These are phyloP conservation scores for Boletus vermiculosoides DNA, from an alignment of 768 basidiomycete species.

Conservation along the genomic window DNA sequence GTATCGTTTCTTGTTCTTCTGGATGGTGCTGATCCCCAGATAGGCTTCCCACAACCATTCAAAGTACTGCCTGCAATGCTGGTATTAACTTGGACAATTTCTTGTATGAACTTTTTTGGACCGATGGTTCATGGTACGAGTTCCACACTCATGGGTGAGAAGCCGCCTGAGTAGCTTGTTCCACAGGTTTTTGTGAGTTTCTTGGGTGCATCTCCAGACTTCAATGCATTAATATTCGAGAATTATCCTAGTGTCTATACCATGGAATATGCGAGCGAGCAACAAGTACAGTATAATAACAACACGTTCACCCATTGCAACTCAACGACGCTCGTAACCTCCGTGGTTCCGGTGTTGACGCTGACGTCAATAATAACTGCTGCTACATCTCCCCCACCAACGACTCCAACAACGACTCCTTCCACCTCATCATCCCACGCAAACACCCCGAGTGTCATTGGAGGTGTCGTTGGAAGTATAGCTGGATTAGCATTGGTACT, in stretches of 20 bases:
- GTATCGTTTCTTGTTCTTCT: neutral
- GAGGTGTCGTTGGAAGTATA: neutral
- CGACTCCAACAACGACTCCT: neutral
- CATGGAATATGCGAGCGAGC: neutral
- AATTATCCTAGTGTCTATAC: neutral
- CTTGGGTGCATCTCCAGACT: neutral
- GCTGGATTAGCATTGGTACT: neutral
- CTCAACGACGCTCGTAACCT: neutral
- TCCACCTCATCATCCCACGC: neutral
- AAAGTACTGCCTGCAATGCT: constrained; percentile 21
- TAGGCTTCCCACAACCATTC: constrained; percentile 23
- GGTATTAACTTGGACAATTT: constrained; percentile 19
- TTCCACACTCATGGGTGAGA: neutral
- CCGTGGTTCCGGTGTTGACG: neutral
- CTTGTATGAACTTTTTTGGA: neutral
- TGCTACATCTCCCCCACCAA: neutral
- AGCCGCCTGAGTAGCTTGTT: neutral
- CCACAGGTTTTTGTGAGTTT: constrained; percentile 12
- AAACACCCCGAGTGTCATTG: neutral
- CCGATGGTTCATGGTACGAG: neutral
- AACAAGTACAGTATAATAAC: neutral
- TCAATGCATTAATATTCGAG: neutral
- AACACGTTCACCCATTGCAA: neutral
- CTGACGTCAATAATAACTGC: neutral
- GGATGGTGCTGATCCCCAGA: neutral